Percentiles rank a stretch among this genome's conserved stretches.
These are phyloP conservation scores for Pseudognaphalium luteoalbum DNA, from an alignment of 129 eudicot species.

Conservation along the genomic window DNA sequence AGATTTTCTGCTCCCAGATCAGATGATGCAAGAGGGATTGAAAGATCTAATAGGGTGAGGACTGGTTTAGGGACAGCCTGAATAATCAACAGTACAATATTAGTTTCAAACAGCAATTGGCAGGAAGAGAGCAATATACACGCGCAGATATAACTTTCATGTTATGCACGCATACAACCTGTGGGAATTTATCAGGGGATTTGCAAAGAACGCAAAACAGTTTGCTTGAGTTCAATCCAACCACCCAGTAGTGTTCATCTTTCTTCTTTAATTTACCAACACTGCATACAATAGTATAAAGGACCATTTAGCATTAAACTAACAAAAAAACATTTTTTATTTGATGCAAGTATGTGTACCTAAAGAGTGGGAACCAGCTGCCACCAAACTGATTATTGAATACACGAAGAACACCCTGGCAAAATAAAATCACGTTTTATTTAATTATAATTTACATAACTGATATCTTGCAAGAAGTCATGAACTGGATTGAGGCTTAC, in stretches of 20 bases:
- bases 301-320: constrained; percentile 1
- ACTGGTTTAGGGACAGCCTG: constrained; percentile 87
- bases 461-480: background rate
- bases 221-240: constrained; percentile 79
- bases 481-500: constrained; percentile 36
- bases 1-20: constrained; percentile 93
- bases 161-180: constrained; percentile 42
- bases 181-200: constrained; percentile 85
- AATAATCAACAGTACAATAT: constrained; percentile 1
- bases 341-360: constrained; percentile 45
- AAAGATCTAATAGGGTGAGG: constrained; percentile 75
- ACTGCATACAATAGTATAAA: constrained; percentile 33
- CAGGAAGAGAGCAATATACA: constrained; percentile 1
- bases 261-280: constrained; percentile 72
- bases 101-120: background rate
- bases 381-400: constrained; percentile 80
- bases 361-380: constrained; percentile 91
- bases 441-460: background rate
- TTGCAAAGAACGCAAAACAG: constrained; percentile 87
- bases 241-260: constrained; percentile 89
- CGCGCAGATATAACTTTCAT: background rate
- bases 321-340: constrained; percentile 5
- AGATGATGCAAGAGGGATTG: constrained; percentile 91
- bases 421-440: constrained; percentile 12
- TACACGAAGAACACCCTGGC: constrained; percentile 83